Evolutionary conservation across 2,329 filamentous ascomycete species (phyloP).

Genomic region (Aspergillus unguis): DNA sequence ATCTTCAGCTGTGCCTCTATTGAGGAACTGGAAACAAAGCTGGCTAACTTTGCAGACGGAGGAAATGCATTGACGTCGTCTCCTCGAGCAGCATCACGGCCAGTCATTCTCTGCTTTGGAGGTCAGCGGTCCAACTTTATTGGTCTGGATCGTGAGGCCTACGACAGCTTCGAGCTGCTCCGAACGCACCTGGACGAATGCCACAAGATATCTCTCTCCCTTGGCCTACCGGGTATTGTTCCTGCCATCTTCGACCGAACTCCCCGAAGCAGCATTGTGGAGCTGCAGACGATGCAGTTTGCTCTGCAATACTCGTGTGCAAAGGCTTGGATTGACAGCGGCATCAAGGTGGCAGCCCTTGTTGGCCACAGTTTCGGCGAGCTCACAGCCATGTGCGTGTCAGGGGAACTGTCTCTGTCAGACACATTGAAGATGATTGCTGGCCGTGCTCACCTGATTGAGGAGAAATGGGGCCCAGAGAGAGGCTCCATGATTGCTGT

Average conservation of each 20-base stretch:
- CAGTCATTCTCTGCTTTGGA: conserved; percentile 9
- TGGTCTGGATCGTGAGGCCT: background rate
- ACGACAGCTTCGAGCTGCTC: background rate
- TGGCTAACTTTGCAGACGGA: background rate
- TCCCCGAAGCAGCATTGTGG: conserved; percentile 17
- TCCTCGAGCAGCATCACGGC: background rate
- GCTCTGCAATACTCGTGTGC: conserved; percentile 40
- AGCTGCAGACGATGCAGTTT: conserved; percentile 38
- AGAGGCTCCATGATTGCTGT: conserved; percentile 35
- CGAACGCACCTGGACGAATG: conserved; percentile 29
- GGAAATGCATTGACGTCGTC: background rate
- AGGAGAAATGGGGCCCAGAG: conserved; percentile 33
- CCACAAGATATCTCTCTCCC: background rate
- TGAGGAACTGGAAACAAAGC: background rate
- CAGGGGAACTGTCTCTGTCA: conserved; percentile 27
- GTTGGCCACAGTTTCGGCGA: conserved; percentile 43
- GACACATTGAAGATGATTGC: conserved; percentile 30
- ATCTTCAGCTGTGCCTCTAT: background rate
- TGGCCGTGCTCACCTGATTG: conserved; percentile 31
- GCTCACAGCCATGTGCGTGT: conserved; percentile 35
- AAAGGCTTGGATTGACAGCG: conserved; percentile 38
- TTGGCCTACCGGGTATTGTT: conserved; percentile 34
- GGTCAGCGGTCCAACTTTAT: background rate
- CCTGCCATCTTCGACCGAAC: conserved; percentile 28
- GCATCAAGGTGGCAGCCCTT: conserved; percentile 30